Evolutionary conservation across 1,139 yeast genomes (phyloP).

Genomic region (Casaregolazyma suthepensis): DNA sequence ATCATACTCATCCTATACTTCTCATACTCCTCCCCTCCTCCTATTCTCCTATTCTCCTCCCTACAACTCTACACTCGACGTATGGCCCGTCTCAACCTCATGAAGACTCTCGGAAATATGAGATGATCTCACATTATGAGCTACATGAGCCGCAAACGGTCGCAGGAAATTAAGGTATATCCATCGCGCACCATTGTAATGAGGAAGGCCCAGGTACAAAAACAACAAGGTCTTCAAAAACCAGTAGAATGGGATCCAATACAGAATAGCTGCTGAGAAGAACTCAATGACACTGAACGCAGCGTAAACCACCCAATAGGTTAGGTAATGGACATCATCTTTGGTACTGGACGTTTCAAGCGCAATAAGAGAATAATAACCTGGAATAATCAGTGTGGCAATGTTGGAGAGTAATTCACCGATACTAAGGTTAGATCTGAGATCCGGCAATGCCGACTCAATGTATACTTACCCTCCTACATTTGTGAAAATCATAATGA

Average conservation of each 20-base stretch:
- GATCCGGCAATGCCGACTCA: not conserved
- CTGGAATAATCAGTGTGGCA: constrained; percentile 87
- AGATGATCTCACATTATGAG: not conserved
- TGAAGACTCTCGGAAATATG: not conserved
- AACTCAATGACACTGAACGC: constrained; percentile 85
- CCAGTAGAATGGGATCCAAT: constrained; percentile 96
- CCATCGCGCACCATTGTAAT: constrained; percentile 74
- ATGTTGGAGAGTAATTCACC: constrained; percentile 90
- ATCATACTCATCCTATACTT: not conserved
- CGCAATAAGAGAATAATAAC: constrained; percentile 81
- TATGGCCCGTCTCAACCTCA: not conserved
- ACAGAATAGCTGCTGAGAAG: constrained; percentile 88
- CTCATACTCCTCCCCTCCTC: not conserved
- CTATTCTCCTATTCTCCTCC: not conserved
- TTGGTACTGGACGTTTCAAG: constrained; percentile 59
- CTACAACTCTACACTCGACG: not conserved
- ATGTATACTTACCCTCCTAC: constrained; percentile 55
- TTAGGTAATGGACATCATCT: constrained; percentile 82
- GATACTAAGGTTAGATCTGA: constrained; percentile 32
- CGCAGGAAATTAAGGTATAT: constrained; percentile 60
- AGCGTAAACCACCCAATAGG: constrained; percentile 97
- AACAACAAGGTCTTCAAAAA: constrained; percentile 84
- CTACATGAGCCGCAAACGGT: constrained; percentile 48
- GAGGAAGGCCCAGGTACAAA: constrained; percentile 83
- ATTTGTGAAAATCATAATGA: constrained; percentile 75